Evolutionary conservation across 2,329 filamentous ascomycete species (phyloP), one percentile per base, ranked within the genome.

Genomic region (Tolypocladium cylindrosporum): DNA sequence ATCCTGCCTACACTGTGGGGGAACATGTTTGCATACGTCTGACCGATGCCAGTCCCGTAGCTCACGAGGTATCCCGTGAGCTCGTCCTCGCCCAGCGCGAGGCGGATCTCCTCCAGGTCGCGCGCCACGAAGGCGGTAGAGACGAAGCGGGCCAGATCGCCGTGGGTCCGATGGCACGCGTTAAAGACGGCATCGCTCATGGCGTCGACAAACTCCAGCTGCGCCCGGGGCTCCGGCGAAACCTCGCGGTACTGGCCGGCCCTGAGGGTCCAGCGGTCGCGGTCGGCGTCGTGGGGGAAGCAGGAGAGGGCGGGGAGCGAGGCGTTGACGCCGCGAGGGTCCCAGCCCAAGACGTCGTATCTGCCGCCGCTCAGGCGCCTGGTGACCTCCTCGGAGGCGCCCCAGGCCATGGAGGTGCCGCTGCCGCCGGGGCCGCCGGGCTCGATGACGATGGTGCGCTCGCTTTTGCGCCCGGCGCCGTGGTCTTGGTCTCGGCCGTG

Each of bases 41-140:
- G 78, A 0, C 77, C 79, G 52, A 81, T 80, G 4, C 75, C 77
- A 0, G 78, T 81, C 21, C 79, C 79, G 58, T 81, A 81, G 60
- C 76, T 79, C 39, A 79, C 75, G 19, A 81, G 67, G 55, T 79
- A 79, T 0, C 74, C 77, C 1, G 77, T 79, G 59, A 80, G 58
- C 56, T 78, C 74, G 4, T 76, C 73, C 61, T 80, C 78, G 6
- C 66, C 72, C 0, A 80, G 67, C 0, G 74, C 73, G 27, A 70
- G 72, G 16, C 78, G 73, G 50, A 80, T 79, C 65, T 77, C 69
- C 55, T 81, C 78, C 55, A 81, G 56, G 59, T 81, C 78, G 4
- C 75, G 74, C 7, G 77, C 75, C 11, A 79, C 77, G 24, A 75
- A 72, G 0, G 76, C 71, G 0, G 78, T 81, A 42, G 71, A 68